Conservation (phyloP, 768 basidiomycete species). For the Galerina sulciceps region DNA sequence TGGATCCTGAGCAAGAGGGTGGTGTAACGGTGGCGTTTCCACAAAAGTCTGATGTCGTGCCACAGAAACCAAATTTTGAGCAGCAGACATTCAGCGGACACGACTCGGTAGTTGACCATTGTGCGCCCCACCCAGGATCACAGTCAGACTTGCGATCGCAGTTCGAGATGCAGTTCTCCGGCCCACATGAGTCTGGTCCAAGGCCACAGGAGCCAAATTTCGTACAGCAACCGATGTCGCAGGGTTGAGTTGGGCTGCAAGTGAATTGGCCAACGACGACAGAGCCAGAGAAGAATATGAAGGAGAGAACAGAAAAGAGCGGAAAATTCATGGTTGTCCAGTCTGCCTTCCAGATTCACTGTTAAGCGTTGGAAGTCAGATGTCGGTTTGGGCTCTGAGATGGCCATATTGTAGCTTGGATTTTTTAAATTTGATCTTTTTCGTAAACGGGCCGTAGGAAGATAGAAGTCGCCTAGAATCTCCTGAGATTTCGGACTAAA, state of each 20-base stretch:
- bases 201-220: neutral
- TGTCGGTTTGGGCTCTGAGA: neutral
- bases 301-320: neutral
- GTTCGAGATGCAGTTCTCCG: neutral
- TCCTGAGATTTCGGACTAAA: neutral
- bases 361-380: neutral
- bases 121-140: neutral
- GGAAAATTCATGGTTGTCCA: neutral
- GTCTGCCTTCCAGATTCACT: neutral
- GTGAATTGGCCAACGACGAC: neutral
- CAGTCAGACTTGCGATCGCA: constrained; percentile 2
- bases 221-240: neutral
- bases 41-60: neutral
- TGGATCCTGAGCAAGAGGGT: too few species aligned
- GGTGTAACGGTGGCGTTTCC: neutral
- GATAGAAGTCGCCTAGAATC: neutral
- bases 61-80: neutral
- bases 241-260: neutral
- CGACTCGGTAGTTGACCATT: neutral
- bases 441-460: neutral
- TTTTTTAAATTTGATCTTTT: neutral
- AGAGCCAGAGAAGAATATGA: neutral
- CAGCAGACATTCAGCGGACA: neutral
- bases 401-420: neutral
- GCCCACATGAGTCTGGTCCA: neutral